These are phyloP conservation scores for Cladophialophora chaetospira DNA, from an alignment of 2,329 filamentous ascomycete species.

Conservation along the genomic window DNA sequence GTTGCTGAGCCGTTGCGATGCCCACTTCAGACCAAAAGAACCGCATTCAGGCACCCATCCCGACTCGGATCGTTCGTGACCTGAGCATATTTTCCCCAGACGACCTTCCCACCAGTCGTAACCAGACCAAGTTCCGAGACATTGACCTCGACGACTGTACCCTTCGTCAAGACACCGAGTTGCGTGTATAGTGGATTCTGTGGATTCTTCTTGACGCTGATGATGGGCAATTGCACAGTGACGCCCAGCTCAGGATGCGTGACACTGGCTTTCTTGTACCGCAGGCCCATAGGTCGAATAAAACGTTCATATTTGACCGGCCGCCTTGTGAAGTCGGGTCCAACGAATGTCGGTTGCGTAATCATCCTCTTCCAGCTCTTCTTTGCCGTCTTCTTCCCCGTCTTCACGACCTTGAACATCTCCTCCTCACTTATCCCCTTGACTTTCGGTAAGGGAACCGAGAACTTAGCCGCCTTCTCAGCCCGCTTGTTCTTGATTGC, in stretches of 20 bases:
- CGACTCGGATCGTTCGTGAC: slow-evolving; percentile 60
- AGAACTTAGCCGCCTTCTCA: slow-evolving; percentile 92
- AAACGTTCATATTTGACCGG: slow-evolving; percentile 78
- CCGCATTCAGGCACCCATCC: slow-evolving; percentile 64
- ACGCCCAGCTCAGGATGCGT: slow-evolving; percentile 78
- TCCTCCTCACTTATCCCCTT: slow-evolving; percentile 92
- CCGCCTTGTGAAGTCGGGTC: slow-evolving; percentile 81
- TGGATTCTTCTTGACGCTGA: slow-evolving; percentile 80
- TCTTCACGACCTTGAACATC: slow-evolving; percentile 97
- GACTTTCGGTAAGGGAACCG: slow-evolving; percentile 90
- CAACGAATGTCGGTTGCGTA: slow-evolving; percentile 86
- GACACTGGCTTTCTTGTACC: slow-evolving; percentile 77
- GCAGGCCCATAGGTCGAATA: slow-evolving; percentile 73
- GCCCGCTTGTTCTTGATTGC: slow-evolving; percentile 94
- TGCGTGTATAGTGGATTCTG: slow-evolving; percentile 91
- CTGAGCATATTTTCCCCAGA: slow-evolving; percentile 85
- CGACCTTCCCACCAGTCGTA: slow-evolving; percentile 87
- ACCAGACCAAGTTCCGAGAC: slow-evolving; percentile 88
- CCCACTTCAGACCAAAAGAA: slow-evolving; percentile 29
- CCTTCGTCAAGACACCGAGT: slow-evolving; percentile 84
- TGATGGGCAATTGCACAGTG: slow-evolving; percentile 82
- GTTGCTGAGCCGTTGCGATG: background rate
- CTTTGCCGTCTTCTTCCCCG: slow-evolving; percentile 88
- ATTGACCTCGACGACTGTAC: slow-evolving; percentile 86
- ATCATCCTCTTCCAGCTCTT: slow-evolving; percentile 70